Conservation (phyloP, 345 rosid genomes). For the Nephelium lappaceum region DNA sequence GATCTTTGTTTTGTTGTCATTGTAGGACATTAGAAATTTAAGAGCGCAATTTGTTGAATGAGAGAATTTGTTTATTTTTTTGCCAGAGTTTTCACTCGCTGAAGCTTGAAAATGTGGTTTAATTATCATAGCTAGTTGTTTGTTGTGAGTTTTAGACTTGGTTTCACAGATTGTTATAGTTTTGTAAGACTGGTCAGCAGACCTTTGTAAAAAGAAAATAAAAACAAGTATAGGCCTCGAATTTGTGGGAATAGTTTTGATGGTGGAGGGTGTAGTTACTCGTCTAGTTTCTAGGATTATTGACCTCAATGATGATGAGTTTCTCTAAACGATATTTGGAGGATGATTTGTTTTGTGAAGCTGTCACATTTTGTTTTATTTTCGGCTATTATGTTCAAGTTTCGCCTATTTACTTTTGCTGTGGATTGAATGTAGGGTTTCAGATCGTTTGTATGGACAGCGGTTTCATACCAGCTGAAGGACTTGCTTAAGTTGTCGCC, state of each 20-base stretch:
- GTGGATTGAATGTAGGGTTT: constrained; percentile 66
- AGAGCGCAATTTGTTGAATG: not conserved
- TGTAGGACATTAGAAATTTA: not conserved
- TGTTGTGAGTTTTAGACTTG: not conserved
- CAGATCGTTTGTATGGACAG: constrained; percentile 97
- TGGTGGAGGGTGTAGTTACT: not conserved
- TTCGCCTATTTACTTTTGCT: not conserved
- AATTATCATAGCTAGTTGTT: not conserved
- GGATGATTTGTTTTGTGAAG: not conserved
- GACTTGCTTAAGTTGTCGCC: constrained; percentile 90
- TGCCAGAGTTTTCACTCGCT: not conserved
- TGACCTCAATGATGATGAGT: not conserved
- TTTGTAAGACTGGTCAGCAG: not conserved
- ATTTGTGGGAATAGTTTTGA: not conserved
- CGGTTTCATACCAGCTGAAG: constrained; percentile 93
- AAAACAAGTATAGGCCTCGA: not conserved
- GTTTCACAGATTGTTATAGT: not conserved
- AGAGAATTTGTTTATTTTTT: not conserved
- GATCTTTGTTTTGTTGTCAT: not conserved
- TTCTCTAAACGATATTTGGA: not conserved
- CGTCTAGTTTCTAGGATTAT: not conserved
- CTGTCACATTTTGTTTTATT: not conserved
- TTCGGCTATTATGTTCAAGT: not conserved
- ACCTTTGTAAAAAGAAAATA: not conserved
- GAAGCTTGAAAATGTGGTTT: not conserved